Evolutionary conservation across 225 moss, liverwort and hornwort genomes (phyloP), one percentile per base, ranked within the genome.

Genomic region (Neckera pumila): DNA sequence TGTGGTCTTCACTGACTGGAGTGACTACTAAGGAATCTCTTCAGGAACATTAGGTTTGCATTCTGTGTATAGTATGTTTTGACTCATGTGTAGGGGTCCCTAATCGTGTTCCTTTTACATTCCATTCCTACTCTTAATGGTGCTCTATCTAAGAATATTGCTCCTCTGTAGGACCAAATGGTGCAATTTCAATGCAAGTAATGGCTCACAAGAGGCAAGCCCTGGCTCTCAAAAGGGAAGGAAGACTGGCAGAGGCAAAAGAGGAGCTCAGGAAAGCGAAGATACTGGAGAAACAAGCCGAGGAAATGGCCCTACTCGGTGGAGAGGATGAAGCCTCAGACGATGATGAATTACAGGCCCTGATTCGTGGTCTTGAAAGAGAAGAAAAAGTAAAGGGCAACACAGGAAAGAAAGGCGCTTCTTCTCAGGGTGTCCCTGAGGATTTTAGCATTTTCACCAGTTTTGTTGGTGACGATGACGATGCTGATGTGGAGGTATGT

Each of bases 251-350:
- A 77, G 97, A 99, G 91, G 99, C 97, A 27, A 99, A 97, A 91
- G 99, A 97, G 49, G 99, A 97, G 91, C 93, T 99, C 76, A 95
- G 93, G 90, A 96, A 97, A 88, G 99, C 99, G 74, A 99, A 99
- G 93, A 70, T 99, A 70, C 87, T 99, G 83, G 99, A 97, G 89
- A 99, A 92, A 71, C 93, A 94, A 73, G 84, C 94, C 45, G 99
- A 97, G 84, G 99, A 99, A 89, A 96, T 96, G 94, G 91, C 92
- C 16, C 85, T 99, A 63, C 86, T 99, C 51, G 95, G 93, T 89
- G 96, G 92, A 87, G 94, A 92, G 47, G 95, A 92, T 47, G 95
- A 94, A 28, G 91, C 93, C 30, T 95, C 95, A 34, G 95, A 95
- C 80, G 95, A 96, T 78, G 98, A 99, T 92, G 99, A 96, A 89